Evolutionary conservation across 169 alveolate species (phyloP), one percentile per base, ranked within the genome.

Genomic region (Fabrea salina): DNA sequence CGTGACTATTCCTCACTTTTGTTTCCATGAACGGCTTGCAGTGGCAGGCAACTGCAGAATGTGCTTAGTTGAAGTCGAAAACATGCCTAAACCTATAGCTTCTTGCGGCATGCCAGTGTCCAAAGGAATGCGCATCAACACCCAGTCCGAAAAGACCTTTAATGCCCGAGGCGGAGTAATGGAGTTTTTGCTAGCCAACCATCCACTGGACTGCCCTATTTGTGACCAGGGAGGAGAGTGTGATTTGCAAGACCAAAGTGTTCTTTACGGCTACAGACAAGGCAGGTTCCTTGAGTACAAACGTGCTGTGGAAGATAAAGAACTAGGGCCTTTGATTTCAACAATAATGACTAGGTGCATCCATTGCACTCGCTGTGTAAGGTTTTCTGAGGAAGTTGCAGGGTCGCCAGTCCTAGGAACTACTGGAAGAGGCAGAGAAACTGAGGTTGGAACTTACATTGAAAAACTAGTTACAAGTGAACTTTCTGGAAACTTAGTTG

Each of bases 201-300:
- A 91, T 72, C 96, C 96, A n/a, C 82, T 91, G 7, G 96, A 91
- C 71, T 89, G 94, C 81, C 96, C 96, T 6, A 91, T 91, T 51
- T 91, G 96, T 66, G 96, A 91, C 56, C 76, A 91, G 74, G 96
- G 96, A 72, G 96, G 96, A n/a, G 96, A 91, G 71, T 91, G 96
- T 71, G 96, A 91, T 71, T 82, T 91, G 13, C 79, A 91, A 79
- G 96, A 91, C 75, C 88, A 88, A 59, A 80, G 91, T 44, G 82
- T 74, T 39, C 86, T 88, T 11, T 91, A 91, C 76, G 95, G 95
- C 33, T 88, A 86, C 68, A 79, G 78, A 64, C 83, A 83, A 49
- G 83, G 92, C 13, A 79, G 95, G 58, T 83, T 80, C 53, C 77
- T 59, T 33, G 95, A 91, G 66, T 91, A 91, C 74, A 91, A 91